Conservation (phyloP, 2,329 filamentous ascomycete genomes). For the Pestalotiopsis sp. region DNA sequence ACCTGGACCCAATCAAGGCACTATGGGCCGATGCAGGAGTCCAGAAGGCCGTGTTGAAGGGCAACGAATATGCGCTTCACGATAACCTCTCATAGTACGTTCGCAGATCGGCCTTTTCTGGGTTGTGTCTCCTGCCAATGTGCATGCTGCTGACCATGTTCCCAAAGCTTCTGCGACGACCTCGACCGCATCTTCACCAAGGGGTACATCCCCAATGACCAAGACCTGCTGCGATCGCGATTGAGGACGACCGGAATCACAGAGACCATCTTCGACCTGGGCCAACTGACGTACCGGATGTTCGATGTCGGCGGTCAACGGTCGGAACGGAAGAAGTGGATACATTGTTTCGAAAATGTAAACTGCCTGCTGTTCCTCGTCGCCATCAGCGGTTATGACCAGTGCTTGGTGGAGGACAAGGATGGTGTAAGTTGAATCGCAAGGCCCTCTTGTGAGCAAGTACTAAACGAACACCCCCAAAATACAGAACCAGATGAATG, state of each 20-base stretch:
- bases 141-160: slow-evolving; percentile 24
- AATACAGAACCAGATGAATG: slow-evolving; percentile 84
- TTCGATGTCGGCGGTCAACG: slow-evolving; percentile 92
- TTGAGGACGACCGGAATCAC: slow-evolving; percentile 94
- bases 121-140: neutral
- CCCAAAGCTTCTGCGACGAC: slow-evolving; percentile 76
- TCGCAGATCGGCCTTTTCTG: neutral
- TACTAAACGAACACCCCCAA: slow-evolving; percentile 20
- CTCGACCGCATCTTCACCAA: slow-evolving; percentile 75
- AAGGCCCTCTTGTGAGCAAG: neutral
- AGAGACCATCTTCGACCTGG: slow-evolving; percentile 90
- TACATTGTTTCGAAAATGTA: slow-evolving; percentile 94
- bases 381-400: slow-evolving; percentile 94
- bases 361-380: slow-evolving; percentile 92
- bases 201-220: slow-evolving; percentile 86
- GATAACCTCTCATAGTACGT: slow-evolving; percentile 93
- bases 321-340: slow-evolving; percentile 96
- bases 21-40: slow-evolving; percentile 86
- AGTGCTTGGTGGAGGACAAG: slow-evolving; percentile 94
- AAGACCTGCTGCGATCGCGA: slow-evolving; percentile 89
- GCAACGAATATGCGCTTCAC: slow-evolving; percentile 95
- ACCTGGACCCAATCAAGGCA: slow-evolving; percentile 77
- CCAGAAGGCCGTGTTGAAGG: slow-evolving; percentile 84
- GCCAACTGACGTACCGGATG: slow-evolving; percentile 93
- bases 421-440: slow-evolving; percentile 72